phyloP scores from a whole-genome alignment of 2,329 filamentous ascomycete species.

The Bipolaris oryzae region DNA sequence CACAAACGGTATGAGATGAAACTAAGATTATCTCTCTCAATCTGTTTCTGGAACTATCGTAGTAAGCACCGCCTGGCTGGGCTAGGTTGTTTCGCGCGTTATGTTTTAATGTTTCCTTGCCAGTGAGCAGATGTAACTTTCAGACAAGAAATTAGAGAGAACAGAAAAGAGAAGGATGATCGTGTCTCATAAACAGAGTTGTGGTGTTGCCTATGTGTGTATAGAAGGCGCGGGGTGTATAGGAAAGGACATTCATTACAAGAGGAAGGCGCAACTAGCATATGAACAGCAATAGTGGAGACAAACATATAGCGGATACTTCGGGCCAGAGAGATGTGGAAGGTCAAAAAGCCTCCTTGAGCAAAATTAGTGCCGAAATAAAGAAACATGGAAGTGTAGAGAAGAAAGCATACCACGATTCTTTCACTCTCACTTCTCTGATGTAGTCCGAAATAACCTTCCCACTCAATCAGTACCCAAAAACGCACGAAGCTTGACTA shows the following conservation, averaged over 20 bases:
- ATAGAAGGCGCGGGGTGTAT: constrained; percentile 19
- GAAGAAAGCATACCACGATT: background rate
- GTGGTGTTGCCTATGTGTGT: constrained; percentile 12
- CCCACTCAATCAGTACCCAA: constrained; percentile 19
- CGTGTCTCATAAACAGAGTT: constrained; percentile 7
- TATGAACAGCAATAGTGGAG: background rate
- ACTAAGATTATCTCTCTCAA: background rate
- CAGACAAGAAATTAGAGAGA: background rate
- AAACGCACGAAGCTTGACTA: constrained; percentile 58
- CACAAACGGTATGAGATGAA: background rate
- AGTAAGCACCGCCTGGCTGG: background rate
- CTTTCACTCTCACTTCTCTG: background rate
- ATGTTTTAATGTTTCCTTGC: background rate
- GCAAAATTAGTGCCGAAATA: background rate
- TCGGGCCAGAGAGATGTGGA: background rate
- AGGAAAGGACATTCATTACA: constrained; percentile 17
- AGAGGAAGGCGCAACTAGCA: constrained; percentile 11
- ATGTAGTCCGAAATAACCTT: background rate
- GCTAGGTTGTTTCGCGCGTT: background rate
- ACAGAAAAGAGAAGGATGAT: background rate
- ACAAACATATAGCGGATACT: background rate
- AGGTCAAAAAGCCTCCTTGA: background rate
- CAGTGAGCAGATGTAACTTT: background rate
- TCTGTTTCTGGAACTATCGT: background rate
- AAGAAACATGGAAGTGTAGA: background rate